Evolutionary conservation across 805 yeast species (phyloP), one percentile per base, ranked within the genome.

Genomic region (Nakazawaea molendinolei): DNA sequence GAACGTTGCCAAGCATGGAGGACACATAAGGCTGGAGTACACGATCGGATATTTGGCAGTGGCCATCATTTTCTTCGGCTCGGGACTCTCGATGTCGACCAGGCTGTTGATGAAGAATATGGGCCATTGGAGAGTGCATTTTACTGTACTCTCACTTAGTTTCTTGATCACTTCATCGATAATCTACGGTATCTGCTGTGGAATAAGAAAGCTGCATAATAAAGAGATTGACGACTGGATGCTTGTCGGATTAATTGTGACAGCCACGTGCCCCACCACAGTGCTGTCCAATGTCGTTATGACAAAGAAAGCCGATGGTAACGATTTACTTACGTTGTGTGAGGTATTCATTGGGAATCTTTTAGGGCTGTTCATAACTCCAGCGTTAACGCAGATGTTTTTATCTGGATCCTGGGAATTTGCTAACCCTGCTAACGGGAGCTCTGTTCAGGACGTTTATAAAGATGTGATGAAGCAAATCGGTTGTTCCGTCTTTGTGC

Each of bases 221-320:
- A 55, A 61, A 1, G 52, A 61, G n/a, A 83, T 86, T 24, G 79
- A 78, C 46, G 67, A 72, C 23, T 86, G 92, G 86, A 70, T 86
- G 46, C 61, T 87, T 16, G 82, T 82, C 10, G 96, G 96, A 1
- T 57, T 87, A 40, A 73, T 87, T 14, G 81, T 86, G 31, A 83
- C 95, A 2, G 84, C 85, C 21, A 73, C 90, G 9, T 84, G 94
- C 55, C 96, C 96, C 20, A 87, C 96, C 7, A 87, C 96, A 0
- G 95, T 87, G 14, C 76, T 89, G 0, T 86, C 95, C 2, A 87
- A 87, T 53, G 95, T 87, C 20, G 89, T 87, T 20, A 87, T 87
- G 95, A 87, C 96, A 5, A 70, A 77, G 36, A 72, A 72, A 40
- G 95, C 96, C 0, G 77, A 80, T 45, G 96, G 95, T 7, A 85